These are phyloP conservation scores for Pyracantha coccinea DNA, from an alignment of 331 rosid species.

Conservation along the genomic window DNA sequence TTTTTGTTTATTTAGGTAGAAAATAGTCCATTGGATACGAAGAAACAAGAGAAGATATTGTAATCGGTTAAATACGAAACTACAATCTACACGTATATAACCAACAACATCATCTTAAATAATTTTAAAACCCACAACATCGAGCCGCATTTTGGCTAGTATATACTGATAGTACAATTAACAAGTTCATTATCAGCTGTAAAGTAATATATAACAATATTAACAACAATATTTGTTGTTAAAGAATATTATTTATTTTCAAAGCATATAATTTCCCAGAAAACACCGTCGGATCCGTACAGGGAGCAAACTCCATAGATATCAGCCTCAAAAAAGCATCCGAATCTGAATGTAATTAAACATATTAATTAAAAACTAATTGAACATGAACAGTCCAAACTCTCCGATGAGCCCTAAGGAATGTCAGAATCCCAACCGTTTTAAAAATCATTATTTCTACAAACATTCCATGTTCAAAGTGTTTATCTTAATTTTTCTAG, in stretches of 20 bases:
- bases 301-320: neutral
- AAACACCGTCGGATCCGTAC: slow-evolving; percentile 29
- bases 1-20: no score
- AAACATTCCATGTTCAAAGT: neutral
- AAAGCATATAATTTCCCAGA: slow-evolving; percentile 13
- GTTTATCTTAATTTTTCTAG: neutral
- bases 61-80: no score
- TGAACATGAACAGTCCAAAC: neutral
- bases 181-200: neutral
- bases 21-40: no score
- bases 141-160: no score
- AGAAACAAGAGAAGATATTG: rapidly evolving
- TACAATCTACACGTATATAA: no score
- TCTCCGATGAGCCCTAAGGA: slow-evolving; percentile 29
- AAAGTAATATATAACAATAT: no score
- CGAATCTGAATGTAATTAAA: neutral
- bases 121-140: no score
- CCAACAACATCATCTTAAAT: no score
- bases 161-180: neutral
- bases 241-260: neutral
- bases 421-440: neutral
- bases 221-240: neutral
- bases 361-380: neutral
- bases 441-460: neutral
- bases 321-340: neutral